These are phyloP conservation scores for Scheffersomyces cryptocercus DNA, from an alignment of 1,139 yeast species.

Conservation along the genomic window DNA sequence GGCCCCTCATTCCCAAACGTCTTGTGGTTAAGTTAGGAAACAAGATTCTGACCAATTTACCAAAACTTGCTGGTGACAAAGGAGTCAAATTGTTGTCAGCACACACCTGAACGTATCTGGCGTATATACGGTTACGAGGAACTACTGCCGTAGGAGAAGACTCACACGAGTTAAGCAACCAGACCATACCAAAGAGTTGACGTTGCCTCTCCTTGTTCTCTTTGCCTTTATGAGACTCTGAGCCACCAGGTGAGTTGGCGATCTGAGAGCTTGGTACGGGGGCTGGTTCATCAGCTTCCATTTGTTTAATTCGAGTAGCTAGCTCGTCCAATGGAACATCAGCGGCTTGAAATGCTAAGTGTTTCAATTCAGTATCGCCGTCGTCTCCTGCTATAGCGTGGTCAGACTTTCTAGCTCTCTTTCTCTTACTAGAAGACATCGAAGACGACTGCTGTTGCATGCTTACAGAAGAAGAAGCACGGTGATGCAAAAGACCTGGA, in stretches of 20 bases:
- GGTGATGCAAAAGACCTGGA: neutral
- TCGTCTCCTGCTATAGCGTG: slow-evolving; percentile 43
- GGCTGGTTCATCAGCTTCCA: slow-evolving; percentile 38
- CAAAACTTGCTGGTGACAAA: slow-evolving; percentile 83
- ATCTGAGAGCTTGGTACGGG: slow-evolving; percentile 7
- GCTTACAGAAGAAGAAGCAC: neutral
- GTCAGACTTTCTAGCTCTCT: slow-evolving; percentile 35
- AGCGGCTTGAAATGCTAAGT: slow-evolving; percentile 45
- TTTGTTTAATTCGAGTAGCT: slow-evolving; percentile 48
- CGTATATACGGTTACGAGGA: slow-evolving; percentile 80
- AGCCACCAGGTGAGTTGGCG: neutral
- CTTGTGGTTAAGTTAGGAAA: slow-evolving; percentile 80
- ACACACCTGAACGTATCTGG: slow-evolving; percentile 75
- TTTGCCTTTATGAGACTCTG: slow-evolving; percentile 7
- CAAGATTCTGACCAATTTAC: slow-evolving; percentile 72
- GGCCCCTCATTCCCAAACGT: slow-evolving; percentile 86
- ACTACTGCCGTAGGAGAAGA: slow-evolving; percentile 68
- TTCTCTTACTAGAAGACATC: slow-evolving; percentile 12
- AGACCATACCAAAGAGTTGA: slow-evolving; percentile 79
- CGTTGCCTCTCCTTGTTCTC: slow-evolving; percentile 59
- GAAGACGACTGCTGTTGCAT: neutral
- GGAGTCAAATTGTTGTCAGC: slow-evolving; percentile 68
- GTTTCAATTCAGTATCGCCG: slow-evolving; percentile 49
- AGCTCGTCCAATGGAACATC: slow-evolving; percentile 50
- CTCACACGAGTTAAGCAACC: slow-evolving; percentile 74